phyloP scores from a whole-genome alignment of 2,329 filamentous ascomycete species.

The Talaromyces sp. region DNA sequence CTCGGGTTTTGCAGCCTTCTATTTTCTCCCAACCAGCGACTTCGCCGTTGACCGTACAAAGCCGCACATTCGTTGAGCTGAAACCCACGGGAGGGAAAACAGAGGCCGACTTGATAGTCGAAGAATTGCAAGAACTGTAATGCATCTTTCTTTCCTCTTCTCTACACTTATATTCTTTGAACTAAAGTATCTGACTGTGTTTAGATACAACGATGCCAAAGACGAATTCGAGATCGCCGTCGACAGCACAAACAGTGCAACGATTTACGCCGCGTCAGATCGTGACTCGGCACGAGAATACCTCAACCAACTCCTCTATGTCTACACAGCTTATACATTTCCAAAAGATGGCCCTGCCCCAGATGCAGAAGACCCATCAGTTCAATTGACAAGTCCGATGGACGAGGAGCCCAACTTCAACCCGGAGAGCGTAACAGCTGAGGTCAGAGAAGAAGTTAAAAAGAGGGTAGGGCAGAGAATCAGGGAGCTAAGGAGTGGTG shows the following conservation, averaged over 20 bases:
- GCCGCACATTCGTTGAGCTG: background rate
- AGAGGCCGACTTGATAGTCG: constrained; percentile 29
- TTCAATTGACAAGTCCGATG: background rate
- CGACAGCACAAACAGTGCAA: constrained; percentile 41
- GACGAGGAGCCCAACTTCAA: constrained; percentile 24
- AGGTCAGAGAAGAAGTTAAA: constrained; percentile 38
- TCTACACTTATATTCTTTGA: background rate
- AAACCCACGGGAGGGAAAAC: constrained; percentile 18
- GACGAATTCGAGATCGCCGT: constrained; percentile 48
- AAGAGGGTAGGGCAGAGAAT: constrained; percentile 41
- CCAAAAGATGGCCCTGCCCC: constrained; percentile 8
- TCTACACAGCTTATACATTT: constrained; percentile 30
- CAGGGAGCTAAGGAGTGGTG: constrained; percentile 42
- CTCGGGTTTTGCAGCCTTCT: background rate
- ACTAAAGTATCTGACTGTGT: background rate
- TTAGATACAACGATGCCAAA: constrained; percentile 38
- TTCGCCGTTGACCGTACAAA: background rate
- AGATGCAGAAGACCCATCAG: background rate
- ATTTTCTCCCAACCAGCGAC: background rate
- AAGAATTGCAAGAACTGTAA: constrained; percentile 34
- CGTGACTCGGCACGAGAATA: constrained; percentile 43
- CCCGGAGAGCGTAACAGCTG: constrained; percentile 21
- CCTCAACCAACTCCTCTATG: constrained; percentile 32
- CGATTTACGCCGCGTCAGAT: constrained; percentile 44
- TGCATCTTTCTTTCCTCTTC: background rate